These are phyloP conservation scores for Arctium minus DNA, from an alignment of 129 eudicot genomes.

Conservation along the genomic window DNA sequence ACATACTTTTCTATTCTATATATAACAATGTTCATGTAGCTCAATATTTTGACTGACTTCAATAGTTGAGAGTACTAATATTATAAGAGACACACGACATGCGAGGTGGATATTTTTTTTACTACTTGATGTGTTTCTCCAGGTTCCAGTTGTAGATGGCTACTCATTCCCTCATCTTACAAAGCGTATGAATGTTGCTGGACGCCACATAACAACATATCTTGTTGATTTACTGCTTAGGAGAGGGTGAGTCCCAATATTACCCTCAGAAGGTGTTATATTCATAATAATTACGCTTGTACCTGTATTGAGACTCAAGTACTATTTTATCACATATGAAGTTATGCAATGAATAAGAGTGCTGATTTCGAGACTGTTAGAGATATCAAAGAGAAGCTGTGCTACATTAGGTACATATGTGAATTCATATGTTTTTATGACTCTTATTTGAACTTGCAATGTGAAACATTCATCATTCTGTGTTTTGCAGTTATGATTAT, in stretches of 20 bases:
- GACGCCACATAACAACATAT: slow-evolving; percentile 95
- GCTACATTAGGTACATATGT: slow-evolving; percentile 72
- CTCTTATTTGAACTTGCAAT: slow-evolving; percentile 1
- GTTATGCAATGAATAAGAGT: slow-evolving; percentile 94
- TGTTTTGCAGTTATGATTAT: slow-evolving; percentile 83
- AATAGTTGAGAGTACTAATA: slow-evolving; percentile 11
- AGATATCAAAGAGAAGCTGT: slow-evolving; percentile 95
- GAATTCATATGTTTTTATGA: neutral
- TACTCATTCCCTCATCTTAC: slow-evolving; percentile 99
- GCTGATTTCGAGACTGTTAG: slow-evolving; percentile 98
- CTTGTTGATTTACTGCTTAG: slow-evolving; percentile 92
- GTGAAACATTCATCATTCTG: neutral
- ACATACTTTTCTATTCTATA: slow-evolving; percentile 9
- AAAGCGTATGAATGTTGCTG: slow-evolving; percentile 97
- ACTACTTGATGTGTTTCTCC: slow-evolving; percentile 21
- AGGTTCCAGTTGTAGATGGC: slow-evolving; percentile 99
- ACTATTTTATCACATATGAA: slow-evolving; percentile 29
- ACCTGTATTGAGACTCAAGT: slow-evolving; percentile 1
- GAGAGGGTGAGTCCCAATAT: slow-evolving; percentile 68
- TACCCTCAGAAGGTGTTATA: slow-evolving; percentile 8
- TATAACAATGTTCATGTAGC: neutral
- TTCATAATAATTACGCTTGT: slow-evolving; percentile 10
- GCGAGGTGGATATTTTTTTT: neutral
- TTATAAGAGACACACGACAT: neutral
- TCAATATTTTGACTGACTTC: neutral